Evolutionary conservation across 345 rosid species (phyloP), one percentile per base, ranked within the genome.

Genomic region (Hibiscus syriacus): DNA sequence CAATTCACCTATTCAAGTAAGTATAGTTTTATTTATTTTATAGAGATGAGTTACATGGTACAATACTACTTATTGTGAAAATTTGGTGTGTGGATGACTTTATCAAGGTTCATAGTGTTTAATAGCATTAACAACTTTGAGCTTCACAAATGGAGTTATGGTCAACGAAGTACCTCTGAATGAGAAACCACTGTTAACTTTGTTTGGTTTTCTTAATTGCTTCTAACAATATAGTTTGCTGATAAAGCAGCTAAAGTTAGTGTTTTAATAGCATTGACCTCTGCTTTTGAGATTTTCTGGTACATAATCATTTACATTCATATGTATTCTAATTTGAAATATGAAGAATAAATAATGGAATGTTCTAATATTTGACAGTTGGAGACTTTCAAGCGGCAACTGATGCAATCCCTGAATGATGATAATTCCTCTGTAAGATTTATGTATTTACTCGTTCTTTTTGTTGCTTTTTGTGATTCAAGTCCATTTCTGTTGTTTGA

Each of bases 331-430:
- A 5, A 12, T 38, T 60, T 60, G 49, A 38, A 60, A 38, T 20
- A 38, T 60, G 65, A 60, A 60, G 49, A 22, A 20, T 60, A 34
- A 16, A 22, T 19, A 25, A 26, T 80, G 27, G 43, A 29, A 0
- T 36, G 2, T 46, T 29, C 30, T 66, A 3, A 1, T 34, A 61
- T 45, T 58, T 76, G 43, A 60, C 83, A 94, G 99, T 78, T 94
- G 71, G 99, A 94, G 75, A 83, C 90, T 11, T 90, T 93, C 74
- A 93, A 90, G 89, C 83, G 96, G 71, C 98, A 93, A 53, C 72
- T 93, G 80, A 84, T 90, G 98, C 96, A 81, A 75, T 93, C 98
- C 1, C 72, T 90, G 54, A 90, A 66, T 67, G 98, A 90, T 54
- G 97, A 90, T 38, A 86, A 69, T 73, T 78, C 80, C 74, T 79